Base-by-base conservation (phyloP, 2,329 filamentous ascomycete species). In the Cladosporium sp. region DNA sequence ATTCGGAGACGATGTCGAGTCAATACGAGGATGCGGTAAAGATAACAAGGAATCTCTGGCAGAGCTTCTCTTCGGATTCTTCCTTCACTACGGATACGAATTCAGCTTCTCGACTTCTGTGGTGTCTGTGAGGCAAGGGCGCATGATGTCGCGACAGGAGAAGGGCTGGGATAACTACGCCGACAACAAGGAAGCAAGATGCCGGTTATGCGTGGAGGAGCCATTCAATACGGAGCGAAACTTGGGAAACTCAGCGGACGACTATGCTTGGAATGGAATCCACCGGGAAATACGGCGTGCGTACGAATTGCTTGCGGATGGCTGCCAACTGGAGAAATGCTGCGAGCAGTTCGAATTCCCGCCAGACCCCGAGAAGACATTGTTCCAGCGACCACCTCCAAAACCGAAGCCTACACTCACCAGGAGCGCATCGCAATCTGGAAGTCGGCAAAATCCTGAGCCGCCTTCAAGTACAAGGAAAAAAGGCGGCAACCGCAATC, bases 201-300 rank as follows among this genome's bases (percentile, higher is more conserved):
- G 96, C 73, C 88, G 91, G 68, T 84, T 99, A 35, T 97, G 94
- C 76, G 92, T 99, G 12, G 95, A 99, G 76, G 95, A 99, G 77
- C 95, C 95, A 0, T 99, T 99, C 83, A 99, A 97, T 73, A 90
- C 85, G 4, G 85, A 85, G 40, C 88, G 95, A 50, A 99, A 99
- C 76, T 83, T 99, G 55, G 95, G 93, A 50, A 99, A 99, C 73
- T 98, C 95, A 1, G 95, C 93, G 10, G 95, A 99, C 75, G 93
- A 97, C 76, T 96, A 91, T 52, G 94, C 95, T 0, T 97, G 97
- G 79, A 88, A 91, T 60, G 95, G 95, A 1, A 86, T 99, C 33
- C 95, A 99, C 76, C 79, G 92, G 70, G 95, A 99, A 79, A 82
- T 99, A 59, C 88, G 95, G 67, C 86, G 93, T 70, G 95, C 95